phyloP scores from a whole-genome alignment of 2,329 filamentous ascomycete genomes.

The Ceratocystis albifundus region DNA sequence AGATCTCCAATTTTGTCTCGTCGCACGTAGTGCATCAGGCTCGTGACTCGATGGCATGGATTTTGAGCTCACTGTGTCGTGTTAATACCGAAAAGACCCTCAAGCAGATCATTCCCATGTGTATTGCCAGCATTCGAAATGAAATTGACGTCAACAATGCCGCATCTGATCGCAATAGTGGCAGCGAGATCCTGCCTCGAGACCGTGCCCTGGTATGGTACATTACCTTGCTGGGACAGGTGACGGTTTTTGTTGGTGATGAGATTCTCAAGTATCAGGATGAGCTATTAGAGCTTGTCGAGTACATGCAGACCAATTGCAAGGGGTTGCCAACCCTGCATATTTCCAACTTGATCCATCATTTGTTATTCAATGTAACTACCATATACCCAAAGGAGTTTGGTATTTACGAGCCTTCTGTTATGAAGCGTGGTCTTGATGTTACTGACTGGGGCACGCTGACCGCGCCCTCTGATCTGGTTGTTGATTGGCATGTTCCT shows the following conservation, averaged over 20 bases:
- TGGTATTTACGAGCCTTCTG: conserved; percentile 69
- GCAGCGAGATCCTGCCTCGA: conserved; percentile 81
- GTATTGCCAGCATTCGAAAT: conserved; percentile 82
- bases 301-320: conserved; percentile 95
- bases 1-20: conserved; percentile 81
- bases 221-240: conserved; percentile 94
- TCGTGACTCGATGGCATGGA: conserved; percentile 96
- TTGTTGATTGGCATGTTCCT: conserved; percentile 84
- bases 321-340: conserved; percentile 88
- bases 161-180: conserved; percentile 85
- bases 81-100: conserved; percentile 88
- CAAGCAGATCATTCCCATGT: conserved; percentile 78
- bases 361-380: conserved; percentile 85
- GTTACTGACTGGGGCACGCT: conserved; percentile 74
- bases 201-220: conserved; percentile 94
- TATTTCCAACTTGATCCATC: conserved; percentile 95
- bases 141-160: conserved; percentile 96
- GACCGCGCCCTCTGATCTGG: conserved; percentile 62
- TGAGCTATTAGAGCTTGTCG: conserved; percentile 79
- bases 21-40: conserved; percentile 96
- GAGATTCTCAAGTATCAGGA: conserved; percentile 81
- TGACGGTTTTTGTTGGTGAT: conserved; percentile 85
- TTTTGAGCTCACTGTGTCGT: conserved; percentile 91
- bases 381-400: conserved; percentile 90
- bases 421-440: conserved; percentile 58